Evolutionary conservation across 306 rosid species (phyloP), one percentile per base, ranked within the genome.

Genomic region (Carpinus fangiana): DNA sequence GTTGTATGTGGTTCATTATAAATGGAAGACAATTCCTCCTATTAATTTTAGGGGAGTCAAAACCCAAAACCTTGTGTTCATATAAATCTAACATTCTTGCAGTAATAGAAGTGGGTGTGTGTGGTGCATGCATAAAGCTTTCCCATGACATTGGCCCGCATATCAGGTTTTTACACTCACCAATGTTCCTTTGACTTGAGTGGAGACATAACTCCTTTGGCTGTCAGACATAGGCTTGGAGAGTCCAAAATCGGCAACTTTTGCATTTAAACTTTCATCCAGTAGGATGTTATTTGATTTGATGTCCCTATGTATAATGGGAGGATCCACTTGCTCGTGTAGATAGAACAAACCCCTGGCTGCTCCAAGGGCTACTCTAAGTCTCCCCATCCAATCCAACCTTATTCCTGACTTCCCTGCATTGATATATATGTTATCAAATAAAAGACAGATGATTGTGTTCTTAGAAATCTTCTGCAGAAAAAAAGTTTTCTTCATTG

Each of bases 161-260:
- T 57, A 17, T 9, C 13, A 23, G 6, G 51, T 14, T 53, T 17
- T 17, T 20, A 71, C 28, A 73, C 89, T n/a, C 7, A 87, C 90
- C 86, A 77, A 38, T 65, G 88, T 87, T 20, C 86, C 86, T 80
- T 82, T 87, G 46, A 93, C 98, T 89, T 84, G 92, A 50, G 96
- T 90, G 45, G 90, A 82, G 65, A 91, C 46, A 54, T 90, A 83
- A 60, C 79, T 91, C 54, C 76, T 89, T 45, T 73, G 87, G 73
- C 83, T 50, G 18, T 90, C 93, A 38, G 73, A 70, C 74, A 87
- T 71, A 41, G 86, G 93, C 79, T 93, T 93, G 78, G 88, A 93
- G 85, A 90, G 89, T 72, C 98, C 98, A 73, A 93, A 93, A 81
- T 93, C 98, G 12, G 91, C 78, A 10, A 93, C 95, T 85, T 90